A percentile compares a stretch with the other conserved stretches of the same genome.
Conservation (phyloP, 2,329 filamentous ascomycete species). For the Chaetomiaceae sp. region DNA sequence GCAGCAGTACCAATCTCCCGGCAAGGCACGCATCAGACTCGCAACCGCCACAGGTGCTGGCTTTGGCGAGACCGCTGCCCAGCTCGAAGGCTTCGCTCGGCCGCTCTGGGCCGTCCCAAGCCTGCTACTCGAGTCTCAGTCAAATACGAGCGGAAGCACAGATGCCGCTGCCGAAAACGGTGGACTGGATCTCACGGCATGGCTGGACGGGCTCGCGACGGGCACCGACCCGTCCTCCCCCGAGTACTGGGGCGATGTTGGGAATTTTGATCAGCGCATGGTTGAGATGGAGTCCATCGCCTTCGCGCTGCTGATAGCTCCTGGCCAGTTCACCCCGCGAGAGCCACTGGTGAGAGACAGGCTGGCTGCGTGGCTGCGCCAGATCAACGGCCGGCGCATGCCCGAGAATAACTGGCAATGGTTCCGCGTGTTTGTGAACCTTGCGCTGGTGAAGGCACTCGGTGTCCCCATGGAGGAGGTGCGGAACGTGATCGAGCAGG, state of each 20-base stretch:
- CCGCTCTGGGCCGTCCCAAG: background rate
- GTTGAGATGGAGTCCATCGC: background rate
- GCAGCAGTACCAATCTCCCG: background rate
- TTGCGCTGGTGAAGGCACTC: background rate
- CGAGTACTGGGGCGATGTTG: background rate
- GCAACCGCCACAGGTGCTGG: background rate
- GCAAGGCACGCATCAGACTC: background rate
- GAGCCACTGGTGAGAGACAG: background rate
- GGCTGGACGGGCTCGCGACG: background rate
- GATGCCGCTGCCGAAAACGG: background rate
- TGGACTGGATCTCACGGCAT: background rate
- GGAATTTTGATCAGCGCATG: background rate
- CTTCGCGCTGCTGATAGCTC: background rate
- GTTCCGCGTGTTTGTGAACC: background rate
- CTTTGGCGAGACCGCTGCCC: background rate
- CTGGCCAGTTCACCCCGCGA: background rate
- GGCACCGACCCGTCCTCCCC: background rate
- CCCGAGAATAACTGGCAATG: background rate
- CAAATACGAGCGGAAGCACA: background rate
- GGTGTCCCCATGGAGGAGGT: background rate
- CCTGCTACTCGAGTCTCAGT: background rate
- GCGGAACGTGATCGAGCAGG: background rate
- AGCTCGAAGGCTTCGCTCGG: background rate
- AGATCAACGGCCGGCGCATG: background rate
- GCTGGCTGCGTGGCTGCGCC: background rate